Percentiles rank a stretch among this genome's conserved stretches.
Evolutionary conservation across 163 green algal genomes (phyloP).

Genomic region (Scenedesmus sp.): DNA sequence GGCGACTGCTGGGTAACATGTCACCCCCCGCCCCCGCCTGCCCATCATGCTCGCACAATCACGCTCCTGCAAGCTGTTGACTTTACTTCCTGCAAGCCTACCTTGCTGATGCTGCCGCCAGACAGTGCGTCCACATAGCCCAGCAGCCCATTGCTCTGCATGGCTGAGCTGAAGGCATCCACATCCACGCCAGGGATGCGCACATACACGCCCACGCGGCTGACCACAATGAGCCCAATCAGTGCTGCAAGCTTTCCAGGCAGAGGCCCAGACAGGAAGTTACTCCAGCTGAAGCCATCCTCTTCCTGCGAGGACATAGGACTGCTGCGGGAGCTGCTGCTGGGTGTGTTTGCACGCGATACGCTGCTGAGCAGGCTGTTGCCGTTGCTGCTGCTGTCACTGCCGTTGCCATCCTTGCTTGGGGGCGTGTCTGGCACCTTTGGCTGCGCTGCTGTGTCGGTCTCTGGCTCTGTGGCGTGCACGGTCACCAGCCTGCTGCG

Average conservation of each 20-base stretch:
- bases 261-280: constrained; percentile 83
- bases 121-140: constrained; percentile 95
- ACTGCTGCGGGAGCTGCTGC: constrained; percentile 7
- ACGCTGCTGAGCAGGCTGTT: constrained; percentile 9
- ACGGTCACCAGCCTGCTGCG: constrained; percentile 24
- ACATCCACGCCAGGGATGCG: constrained; percentile 95
- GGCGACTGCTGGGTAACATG: background rate
- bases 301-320: constrained; percentile 58
- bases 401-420: background rate
- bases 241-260: constrained; percentile 85
- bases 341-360: background rate
- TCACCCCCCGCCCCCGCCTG: background rate
- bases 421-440: constrained; percentile 33
- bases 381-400: constrained; percentile 16
- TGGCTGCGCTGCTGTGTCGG: constrained; percentile 34
- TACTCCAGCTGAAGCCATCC: constrained; percentile 67
- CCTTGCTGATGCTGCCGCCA: constrained; percentile 92
- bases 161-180: constrained; percentile 84
- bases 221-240: constrained; percentile 88
- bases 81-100: constrained; percentile 58
- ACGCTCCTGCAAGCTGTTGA: background rate
- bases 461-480: constrained; percentile 37
- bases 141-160: constrained; percentile 84
- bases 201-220: constrained; percentile 94
- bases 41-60: background rate